Conservation (phyloP, 805 yeast genomes). For the Candida chauliodis region DNA sequence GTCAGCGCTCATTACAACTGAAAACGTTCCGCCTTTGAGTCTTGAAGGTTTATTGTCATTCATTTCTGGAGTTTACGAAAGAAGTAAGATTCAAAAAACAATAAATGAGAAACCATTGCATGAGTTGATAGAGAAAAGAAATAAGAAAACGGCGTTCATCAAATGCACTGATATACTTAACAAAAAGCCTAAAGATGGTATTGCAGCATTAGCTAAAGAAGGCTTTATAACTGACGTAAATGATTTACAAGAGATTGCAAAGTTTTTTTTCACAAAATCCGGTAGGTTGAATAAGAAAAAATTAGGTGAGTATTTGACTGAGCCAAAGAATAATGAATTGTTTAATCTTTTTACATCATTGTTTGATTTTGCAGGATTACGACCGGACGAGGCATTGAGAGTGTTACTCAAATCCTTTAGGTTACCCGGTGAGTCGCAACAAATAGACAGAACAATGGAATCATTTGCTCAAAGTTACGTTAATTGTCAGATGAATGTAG, state of each 20-base stretch:
- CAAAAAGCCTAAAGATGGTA: constrained; percentile 72
- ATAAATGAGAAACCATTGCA: constrained; percentile 16
- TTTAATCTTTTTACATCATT: constrained; percentile 61
- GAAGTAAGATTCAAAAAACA: constrained; percentile 31
- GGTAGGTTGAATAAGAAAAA: constrained; percentile 82
- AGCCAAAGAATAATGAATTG: constrained; percentile 60
- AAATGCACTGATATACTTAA: constrained; percentile 74
- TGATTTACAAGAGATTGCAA: constrained; percentile 64
- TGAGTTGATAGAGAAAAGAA: constrained; percentile 39
- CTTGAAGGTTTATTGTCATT: constrained; percentile 80
- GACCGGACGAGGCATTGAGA: constrained; percentile 93
- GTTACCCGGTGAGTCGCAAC: constrained; percentile 96
- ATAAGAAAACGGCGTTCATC: constrained; percentile 70
- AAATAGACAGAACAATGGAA: constrained; percentile 89
- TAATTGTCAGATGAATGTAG: constrained; percentile 43
- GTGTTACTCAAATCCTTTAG: constrained; percentile 78
- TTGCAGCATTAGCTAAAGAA: constrained; percentile 57
- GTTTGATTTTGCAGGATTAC: constrained; percentile 70
- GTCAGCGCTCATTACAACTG: constrained; percentile 73
- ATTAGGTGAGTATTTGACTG: constrained; percentile 82
- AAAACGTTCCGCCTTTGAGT: constrained; percentile 89
- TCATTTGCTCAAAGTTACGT: constrained; percentile 80
- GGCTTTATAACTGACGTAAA: constrained; percentile 52
- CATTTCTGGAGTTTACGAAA: constrained; percentile 56
- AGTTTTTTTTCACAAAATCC: constrained; percentile 72